phyloP scores from a whole-genome alignment of 1,284 basidiomycete species.

The Meira miltonrushii region DNA sequence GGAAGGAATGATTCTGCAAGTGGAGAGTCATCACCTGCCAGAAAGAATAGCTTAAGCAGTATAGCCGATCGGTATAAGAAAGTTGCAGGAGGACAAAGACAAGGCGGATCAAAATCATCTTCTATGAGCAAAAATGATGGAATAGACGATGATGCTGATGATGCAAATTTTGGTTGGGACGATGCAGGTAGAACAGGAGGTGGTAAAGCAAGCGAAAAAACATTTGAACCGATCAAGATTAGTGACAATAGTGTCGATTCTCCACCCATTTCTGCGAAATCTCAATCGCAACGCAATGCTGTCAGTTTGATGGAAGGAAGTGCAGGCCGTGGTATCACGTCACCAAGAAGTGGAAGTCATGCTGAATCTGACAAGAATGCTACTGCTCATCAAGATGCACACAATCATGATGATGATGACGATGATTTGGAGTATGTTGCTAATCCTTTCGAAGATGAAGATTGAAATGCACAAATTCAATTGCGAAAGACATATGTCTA shows the following conservation, averaged over 20 bases:
- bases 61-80: conserved; percentile 13
- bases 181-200: conserved; percentile 26
- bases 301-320: conserved; percentile 28
- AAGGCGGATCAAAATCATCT: not conserved
- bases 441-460: conserved; percentile 45
- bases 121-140: not conserved
- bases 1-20: conserved; percentile 16
- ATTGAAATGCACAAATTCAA: conserved; percentile 12
- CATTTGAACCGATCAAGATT: conserved; percentile 20
- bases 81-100: not conserved
- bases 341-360: not conserved
- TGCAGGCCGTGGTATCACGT: conserved; percentile 24
- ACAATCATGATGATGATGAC: conserved; percentile 21
- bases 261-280: not conserved
- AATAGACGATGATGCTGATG: conserved; percentile 2
- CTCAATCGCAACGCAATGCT: conserved; percentile 13
- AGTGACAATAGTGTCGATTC: conserved; percentile 21
- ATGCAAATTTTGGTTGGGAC: conserved; percentile 27
- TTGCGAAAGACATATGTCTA: too few species aligned
- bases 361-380: conserved; percentile 2
- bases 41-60: not conserved
- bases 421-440: conserved; percentile 42
- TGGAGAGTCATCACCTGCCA: not conserved
- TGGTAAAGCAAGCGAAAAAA: not conserved
- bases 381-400: conserved; percentile 12